Conservation (phyloP, 306 rosid species). For the Quercus dentata region DNA sequence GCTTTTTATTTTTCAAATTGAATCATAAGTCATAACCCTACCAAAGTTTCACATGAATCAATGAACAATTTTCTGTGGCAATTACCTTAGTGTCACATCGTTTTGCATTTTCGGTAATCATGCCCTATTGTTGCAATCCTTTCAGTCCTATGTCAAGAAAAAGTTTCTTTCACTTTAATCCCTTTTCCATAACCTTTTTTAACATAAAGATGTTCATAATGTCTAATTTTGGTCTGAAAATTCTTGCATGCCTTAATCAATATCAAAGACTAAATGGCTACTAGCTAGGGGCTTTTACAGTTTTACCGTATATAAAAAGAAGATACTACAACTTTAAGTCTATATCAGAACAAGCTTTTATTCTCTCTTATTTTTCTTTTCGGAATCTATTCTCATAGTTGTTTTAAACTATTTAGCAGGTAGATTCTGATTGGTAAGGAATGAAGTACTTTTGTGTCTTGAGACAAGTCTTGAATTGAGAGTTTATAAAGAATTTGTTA, state of each 20-base stretch:
- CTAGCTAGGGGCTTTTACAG: too few relatives aligned
- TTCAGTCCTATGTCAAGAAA: conserved; percentile 20
- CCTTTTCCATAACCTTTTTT: conserved; percentile 19
- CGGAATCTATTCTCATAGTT: too few relatives aligned
- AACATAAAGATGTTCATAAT: conserved; percentile 3
- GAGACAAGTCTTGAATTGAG: too few relatives aligned
- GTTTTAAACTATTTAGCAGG: too few relatives aligned
- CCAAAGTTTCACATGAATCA: conserved; percentile 29
- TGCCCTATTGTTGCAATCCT: conserved; percentile 1
- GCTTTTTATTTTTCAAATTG: conserved; percentile 4
- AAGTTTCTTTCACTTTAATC: conserved; percentile 12
- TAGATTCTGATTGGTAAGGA: too few relatives aligned
- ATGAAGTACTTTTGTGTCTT: too few relatives aligned
- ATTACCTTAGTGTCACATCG: neutral
- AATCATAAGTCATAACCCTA: conserved; percentile 24
- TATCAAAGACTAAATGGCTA: too few relatives aligned
- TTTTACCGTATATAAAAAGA: neutral
- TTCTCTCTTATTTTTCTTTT: too few relatives aligned
- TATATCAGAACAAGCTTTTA: conserved; percentile 1
- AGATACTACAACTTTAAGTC: conserved; percentile 1
- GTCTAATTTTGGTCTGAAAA: neutral
- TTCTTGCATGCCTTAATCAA: neutral
- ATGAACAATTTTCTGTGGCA: neutral
- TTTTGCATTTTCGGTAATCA: conserved; percentile 22
- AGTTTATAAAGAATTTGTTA: too few relatives aligned